Base-by-base conservation (phyloP, 805 yeast species). In the Saccharomyces kudriavzevii region DNA sequence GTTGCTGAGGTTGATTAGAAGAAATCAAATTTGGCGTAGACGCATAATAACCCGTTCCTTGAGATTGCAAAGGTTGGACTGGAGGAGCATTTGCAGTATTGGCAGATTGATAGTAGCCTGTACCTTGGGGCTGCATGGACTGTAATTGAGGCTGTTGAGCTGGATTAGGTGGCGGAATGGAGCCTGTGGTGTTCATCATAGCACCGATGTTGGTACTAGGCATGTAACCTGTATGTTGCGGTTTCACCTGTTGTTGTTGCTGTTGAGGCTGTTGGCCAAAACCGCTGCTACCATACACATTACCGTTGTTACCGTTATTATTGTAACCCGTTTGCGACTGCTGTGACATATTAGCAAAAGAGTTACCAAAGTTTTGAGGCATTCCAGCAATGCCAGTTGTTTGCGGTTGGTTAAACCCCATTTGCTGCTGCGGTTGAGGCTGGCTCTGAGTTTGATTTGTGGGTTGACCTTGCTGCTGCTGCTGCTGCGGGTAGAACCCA, bases 11-110 rank as follows among this genome's bases (percentile, higher is more conserved):
- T 51, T 58, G 62, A 5, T 48, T 24, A 49, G 43, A 22, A 25
- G 40, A 28, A 25, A 40, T 40, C 47, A 40, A 28, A 26, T 57
- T 52, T 45, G 62, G 60, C 30, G 67, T 57, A 40, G 69, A 65
- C 26, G 65, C 59, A 54, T 60, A 68, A 65, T 70, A 75, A 0
- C 78, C 79, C 1, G 78, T 73, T 6, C 69, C 70, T 57, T 76
- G 79, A 14, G 73, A 62, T 40, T 62, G 66, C 31, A 68, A 60
- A 31, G 64, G 69, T 52, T 65, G 73, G 10, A 49, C 22, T 31
- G 51, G 47, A 35, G 57, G 65, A 4, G 22, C 49, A 63, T 72
- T 49, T 62, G 74, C 26, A 17, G 24, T 20, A 63, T 72, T 45
- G 62, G 75, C 52, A 68, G 74, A 58, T 67, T 70, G 56, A 46